These are phyloP conservation scores for Biscogniauxia marginata DNA, from an alignment of 2,329 filamentous ascomycete species.

Conservation along the genomic window DNA sequence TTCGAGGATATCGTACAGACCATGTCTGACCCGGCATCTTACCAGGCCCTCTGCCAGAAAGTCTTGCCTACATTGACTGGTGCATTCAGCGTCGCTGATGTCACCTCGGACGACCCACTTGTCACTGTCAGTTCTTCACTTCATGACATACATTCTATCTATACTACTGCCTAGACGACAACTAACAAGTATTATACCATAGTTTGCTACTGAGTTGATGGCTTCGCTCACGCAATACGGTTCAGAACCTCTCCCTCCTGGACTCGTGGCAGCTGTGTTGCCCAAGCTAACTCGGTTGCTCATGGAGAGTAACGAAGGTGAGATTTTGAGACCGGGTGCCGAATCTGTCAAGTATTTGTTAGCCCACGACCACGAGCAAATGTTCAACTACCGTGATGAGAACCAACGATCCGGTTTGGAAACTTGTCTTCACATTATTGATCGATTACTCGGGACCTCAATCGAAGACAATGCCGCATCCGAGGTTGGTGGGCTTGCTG, in stretches of 20 bases:
- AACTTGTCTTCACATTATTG: slow-evolving; percentile 86
- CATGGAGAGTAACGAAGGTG: slow-evolving; percentile 80
- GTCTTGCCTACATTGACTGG: slow-evolving; percentile 84
- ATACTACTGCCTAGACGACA: not conserved
- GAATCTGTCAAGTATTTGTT: slow-evolving; percentile 87
- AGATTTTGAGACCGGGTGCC: slow-evolving; percentile 82
- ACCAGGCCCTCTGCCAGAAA: slow-evolving; percentile 76
- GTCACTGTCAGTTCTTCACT: slow-evolving; percentile 59
- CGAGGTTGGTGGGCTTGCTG: slow-evolving; percentile 93
- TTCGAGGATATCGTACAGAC: slow-evolving; percentile 82
- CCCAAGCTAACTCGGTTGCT: slow-evolving; percentile 84
- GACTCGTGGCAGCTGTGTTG: slow-evolving; percentile 81
- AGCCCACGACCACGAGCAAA: slow-evolving; percentile 83
- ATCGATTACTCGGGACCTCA: slow-evolving; percentile 76
- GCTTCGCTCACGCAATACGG: slow-evolving; percentile 79
- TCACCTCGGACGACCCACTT: slow-evolving; percentile 82
- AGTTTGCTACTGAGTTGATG: slow-evolving; percentile 81
- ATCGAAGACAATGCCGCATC: slow-evolving; percentile 93
- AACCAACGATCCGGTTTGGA: slow-evolving; percentile 81
- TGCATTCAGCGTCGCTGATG: slow-evolving; percentile 82
- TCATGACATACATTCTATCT: too few species aligned
- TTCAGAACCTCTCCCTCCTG: slow-evolving; percentile 78
- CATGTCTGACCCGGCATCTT: slow-evolving; percentile 67
- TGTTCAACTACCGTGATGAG: slow-evolving; percentile 82
- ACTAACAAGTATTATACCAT: slow-evolving; percentile 24